phyloP scores from a whole-genome alignment of 2,329 filamentous ascomycete genomes.

The Diplodia sapinea region DNA sequence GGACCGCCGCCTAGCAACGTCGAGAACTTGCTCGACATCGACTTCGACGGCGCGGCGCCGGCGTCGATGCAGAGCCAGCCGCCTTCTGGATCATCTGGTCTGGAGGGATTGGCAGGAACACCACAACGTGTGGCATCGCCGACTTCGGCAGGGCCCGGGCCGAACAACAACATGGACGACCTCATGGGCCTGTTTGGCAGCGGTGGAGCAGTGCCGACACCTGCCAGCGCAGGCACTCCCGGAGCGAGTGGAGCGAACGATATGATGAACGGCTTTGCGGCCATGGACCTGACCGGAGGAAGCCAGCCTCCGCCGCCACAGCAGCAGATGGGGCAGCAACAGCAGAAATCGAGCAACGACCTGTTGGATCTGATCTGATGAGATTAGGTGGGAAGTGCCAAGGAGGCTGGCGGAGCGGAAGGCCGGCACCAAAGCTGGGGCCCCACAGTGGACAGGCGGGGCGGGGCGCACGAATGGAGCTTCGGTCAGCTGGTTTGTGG shows the following conservation, averaged over 20 bases:
- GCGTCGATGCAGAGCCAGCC: slow-evolving; percentile 78
- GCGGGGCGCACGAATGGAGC: slow-evolving; percentile 25
- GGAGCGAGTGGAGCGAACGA: slow-evolving; percentile 53
- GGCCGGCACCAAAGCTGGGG: not conserved
- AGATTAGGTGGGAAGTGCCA: slow-evolving; percentile 10
- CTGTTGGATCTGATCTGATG: slow-evolving; percentile 31
- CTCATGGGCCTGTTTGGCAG: slow-evolving; percentile 73
- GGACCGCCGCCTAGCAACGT: slow-evolving; percentile 73
- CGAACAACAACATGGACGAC: slow-evolving; percentile 75
- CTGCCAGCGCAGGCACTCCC: slow-evolving; percentile 39
- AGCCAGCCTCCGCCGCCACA: slow-evolving; percentile 68
- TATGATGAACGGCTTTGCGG: slow-evolving; percentile 82
- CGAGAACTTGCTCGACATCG: slow-evolving; percentile 94
- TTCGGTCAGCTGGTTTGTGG: not conserved
- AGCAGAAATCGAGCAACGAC: slow-evolving; percentile 28
- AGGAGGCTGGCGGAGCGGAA: slow-evolving; percentile 27
- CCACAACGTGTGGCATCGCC: slow-evolving; percentile 73
- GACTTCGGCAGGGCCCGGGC: slow-evolving; percentile 51
- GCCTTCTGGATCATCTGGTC: slow-evolving; percentile 53
- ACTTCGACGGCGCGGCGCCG: slow-evolving; percentile 91
- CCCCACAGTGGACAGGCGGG: slow-evolving; percentile 23
- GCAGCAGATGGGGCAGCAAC: slow-evolving; percentile 27
- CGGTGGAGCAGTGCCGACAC: slow-evolving; percentile 46
- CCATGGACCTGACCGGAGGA: slow-evolving; percentile 73
- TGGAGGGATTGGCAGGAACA: slow-evolving; percentile 65